Evolutionary conservation across 768 basidiomycete genomes (phyloP), one percentile per base, ranked within the genome.

Genomic region (Hypholoma sublateritium): DNA sequence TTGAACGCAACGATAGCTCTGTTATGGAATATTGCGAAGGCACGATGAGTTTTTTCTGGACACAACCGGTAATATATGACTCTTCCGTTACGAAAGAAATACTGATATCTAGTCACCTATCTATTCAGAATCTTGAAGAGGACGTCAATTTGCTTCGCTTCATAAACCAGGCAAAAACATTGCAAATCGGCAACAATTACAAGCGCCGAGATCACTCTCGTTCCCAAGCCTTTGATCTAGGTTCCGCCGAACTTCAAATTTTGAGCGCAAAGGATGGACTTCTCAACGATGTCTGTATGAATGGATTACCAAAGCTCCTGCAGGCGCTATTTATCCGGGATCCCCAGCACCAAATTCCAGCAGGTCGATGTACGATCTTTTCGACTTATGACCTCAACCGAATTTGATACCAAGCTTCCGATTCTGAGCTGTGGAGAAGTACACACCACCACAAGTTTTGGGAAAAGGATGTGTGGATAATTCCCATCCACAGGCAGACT

Each of bases 401-500:
- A 4, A 48, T 65, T 3, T 59, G 55, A 0, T 65, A 64, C 58
- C 59, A 63, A 9, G 53, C 44, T 3, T 14, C 55, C 1, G 65
- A 69, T 35, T 13, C 34, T 0, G 55, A 60, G 0, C 9, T 75
- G 0, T 75, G 73, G 71, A 44, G 53, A 5, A 32, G 44, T 0
- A 54, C 60, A 0, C 21, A 28, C 1, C 46, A 34, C 3, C 58
- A 58, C 0, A 21, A 51, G 16, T 78, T 67, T 51, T 76, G 74
- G 74, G 16, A 11, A 0, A 72, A 69, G 46, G 44, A 61, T 14
- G 2, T 63, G 0, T 78, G 76, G 76, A 70, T 77, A 7, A 39
- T 78, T 9, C 77, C 74, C 0, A 72, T 78, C 12, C 73, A 78
- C 45, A 55, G 66, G 1, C 58, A 13, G 22, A 39, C 50, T 4